Base-by-base conservation (phyloP, 2,329 filamentous ascomycete genomes). In the Aspergillus eucalypticola region DNA sequence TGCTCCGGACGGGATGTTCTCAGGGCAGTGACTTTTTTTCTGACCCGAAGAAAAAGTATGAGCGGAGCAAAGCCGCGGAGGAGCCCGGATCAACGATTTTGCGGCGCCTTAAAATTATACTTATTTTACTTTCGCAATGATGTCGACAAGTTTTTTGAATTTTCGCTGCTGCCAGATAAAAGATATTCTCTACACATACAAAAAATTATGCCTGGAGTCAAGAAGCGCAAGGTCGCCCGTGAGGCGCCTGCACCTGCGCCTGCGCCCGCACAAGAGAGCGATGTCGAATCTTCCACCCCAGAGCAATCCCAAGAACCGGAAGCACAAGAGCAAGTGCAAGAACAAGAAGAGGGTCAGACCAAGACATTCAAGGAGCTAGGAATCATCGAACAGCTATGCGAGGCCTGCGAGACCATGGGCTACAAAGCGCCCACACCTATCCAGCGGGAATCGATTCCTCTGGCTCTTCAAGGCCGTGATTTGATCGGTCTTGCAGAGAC, bases 401-500 rank as follows among this genome's bases (percentile, higher is more conserved):
- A 98, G 73, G 92, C 94, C 53, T 98, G 94, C 78, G 85, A 85
- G 5, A 82, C 86, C 0, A 84, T 98, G 56, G 90, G 90, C 64
- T 99, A 92, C 83, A 96, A 89, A 70, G 78, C 84, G 27, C 91
- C 95, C 0, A 99, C 94, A 1, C 89, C 93, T 0, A 98, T 99
- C 65, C 95, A 97, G 76, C 84, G 84, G 54, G 86, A 96, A 75
- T 85, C 92, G 0, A 96, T 98, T 68, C 94, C 94, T 4, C 72
- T 86, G 4, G 93, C 93, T 38, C 83, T 97, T 3, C 78, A 90
- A 70, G 88, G 90, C 55, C 86, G 92, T 70, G 95, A 98, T 75
- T 82, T 98, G 35, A 96, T 99, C 67, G 95, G 93, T 44, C 83
- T 98, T 54, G 95, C 95, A 32, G 94, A 99, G 78, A 99, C 95